A percentile compares a stretch with the other conserved stretches of the same genome.
Conservation (phyloP, 1,284 basidiomycete species). For the Microbotryum silenes-acaulis region DNA sequence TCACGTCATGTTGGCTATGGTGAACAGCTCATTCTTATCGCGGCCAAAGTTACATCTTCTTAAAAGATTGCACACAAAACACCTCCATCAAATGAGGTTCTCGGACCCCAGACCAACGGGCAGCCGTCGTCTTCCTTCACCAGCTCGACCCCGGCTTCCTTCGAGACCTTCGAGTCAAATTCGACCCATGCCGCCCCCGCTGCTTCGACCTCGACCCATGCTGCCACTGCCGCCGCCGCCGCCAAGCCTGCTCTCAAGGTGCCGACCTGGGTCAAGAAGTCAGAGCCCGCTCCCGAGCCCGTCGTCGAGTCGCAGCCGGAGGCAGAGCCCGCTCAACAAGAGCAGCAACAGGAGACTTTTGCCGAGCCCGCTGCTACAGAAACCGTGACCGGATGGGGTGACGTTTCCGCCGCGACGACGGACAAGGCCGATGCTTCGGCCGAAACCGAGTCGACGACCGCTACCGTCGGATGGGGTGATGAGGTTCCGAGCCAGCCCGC, state of each 20-base stretch:
- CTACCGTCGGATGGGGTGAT: slow-evolving; percentile 16
- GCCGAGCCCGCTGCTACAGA: too few species aligned
- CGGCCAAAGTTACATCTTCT: too few species aligned
- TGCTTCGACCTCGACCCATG: slow-evolving; percentile 2
- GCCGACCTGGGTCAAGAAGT: too few species aligned
- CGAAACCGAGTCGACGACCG: slow-evolving; percentile 12
- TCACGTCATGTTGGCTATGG: too few species aligned
- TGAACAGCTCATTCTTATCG: too few species aligned
- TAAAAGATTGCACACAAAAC: too few species aligned
- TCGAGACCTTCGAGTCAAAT: slow-evolving; percentile 8
- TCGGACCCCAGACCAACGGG: slow-evolving; percentile 12
- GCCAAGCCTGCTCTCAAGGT: slow-evolving; percentile 7
- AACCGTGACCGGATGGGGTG: too few species aligned
- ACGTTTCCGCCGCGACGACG: background rate
- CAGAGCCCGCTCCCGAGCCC: too few species aligned
- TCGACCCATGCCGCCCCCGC: slow-evolving; percentile 8
- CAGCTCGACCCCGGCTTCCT: slow-evolving; percentile 22
- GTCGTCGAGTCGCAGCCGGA: too few species aligned
- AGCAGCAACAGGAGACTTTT: too few species aligned
- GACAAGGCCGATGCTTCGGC: slow-evolving; percentile 1
- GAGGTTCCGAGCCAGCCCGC: background rate
- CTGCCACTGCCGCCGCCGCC: slow-evolving; percentile 13
- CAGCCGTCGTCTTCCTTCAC: slow-evolving; percentile 7
- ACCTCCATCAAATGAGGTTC: too few species aligned
- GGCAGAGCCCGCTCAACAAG: too few species aligned